These are phyloP conservation scores for Forsythia suspensa DNA, from an alignment of 257 asterid species.

Conservation along the genomic window DNA sequence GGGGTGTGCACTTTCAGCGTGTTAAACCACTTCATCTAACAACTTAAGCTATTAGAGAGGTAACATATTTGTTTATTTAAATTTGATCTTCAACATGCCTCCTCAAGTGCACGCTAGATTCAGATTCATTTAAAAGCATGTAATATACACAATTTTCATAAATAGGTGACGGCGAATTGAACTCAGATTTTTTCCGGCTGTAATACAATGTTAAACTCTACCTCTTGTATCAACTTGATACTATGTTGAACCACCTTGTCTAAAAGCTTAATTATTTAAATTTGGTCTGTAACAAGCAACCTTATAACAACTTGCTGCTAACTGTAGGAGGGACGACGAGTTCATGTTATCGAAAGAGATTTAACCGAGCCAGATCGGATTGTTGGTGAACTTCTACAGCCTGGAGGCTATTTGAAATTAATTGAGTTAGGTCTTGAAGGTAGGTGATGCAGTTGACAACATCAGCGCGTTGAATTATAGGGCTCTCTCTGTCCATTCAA, in stretches of 20 bases:
- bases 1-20: too few species aligned
- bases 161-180: background rate
- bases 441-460: background rate
- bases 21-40: background rate
- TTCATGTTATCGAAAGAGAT: constrained; percentile 37
- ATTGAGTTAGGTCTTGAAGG: constrained; percentile 39
- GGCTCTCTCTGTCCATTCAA: background rate
- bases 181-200: background rate
- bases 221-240: background rate
- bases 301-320: background rate
- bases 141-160: background rate
- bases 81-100: background rate
- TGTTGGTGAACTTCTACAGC: constrained; percentile 41
- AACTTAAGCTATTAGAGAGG: background rate
- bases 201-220: background rate
- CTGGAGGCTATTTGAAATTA: constrained; percentile 36
- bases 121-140: background rate
- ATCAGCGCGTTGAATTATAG: background rate
- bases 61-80: background rate
- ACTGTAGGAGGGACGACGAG: constrained; percentile 34
- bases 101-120: background rate
- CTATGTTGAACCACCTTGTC: background rate
- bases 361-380: constrained; percentile 32
- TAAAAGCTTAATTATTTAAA: background rate
- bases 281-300: background rate